Evolutionary conservation across 176 grass and related monocot species (phyloP), one percentile per base, ranked within the genome.

Genomic region (Cenchrus americanus): DNA sequence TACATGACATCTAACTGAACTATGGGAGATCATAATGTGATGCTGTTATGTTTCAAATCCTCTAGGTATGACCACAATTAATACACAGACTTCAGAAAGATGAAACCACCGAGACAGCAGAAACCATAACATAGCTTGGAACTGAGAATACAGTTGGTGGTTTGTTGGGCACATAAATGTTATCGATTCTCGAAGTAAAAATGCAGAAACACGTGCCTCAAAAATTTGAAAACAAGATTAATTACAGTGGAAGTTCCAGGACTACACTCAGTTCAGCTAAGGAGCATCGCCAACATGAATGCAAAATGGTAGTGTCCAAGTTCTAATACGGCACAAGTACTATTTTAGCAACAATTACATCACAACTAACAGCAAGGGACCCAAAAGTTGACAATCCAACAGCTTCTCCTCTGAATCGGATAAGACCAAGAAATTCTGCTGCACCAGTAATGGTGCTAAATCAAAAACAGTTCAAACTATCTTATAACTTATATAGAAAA

Each of bases 21-120:
- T 10, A 23, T 60, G 43, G 67, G 42, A 50, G 26, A 42, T 48
- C 30, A 69, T 26, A 22, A 48, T 40, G 34, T 71, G 32, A 77
- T 51, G 23, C 27, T 19, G 10, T 27, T 77, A 72, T 66, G 24
- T 55, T 77, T 70, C 55, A 71, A 26, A 14, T 48, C 82, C 22
- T 85, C 83, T 71, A 18, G 52, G 76, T 65, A 85, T 70, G 63
- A 62, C 46, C 26, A 41, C 52, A 37, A 40, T 40, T 58, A 76
- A 68, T 64, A 15, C 48, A 17, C 69, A 9, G 9, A 52, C 26
- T 57, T 84, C 18, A 40, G 69, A 64, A 27, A 60, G n/a, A 60
- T 79, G 22, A 62, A 81, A 55, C 21, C 11, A 66, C 66, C 43
- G 48, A 71, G 23, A 73, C 57, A 80, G 64, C 19, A 60, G 37